Evolutionary conservation across 2,329 filamentous ascomycete species (phyloP).

Genomic region (Didymella pinodella): DNA sequence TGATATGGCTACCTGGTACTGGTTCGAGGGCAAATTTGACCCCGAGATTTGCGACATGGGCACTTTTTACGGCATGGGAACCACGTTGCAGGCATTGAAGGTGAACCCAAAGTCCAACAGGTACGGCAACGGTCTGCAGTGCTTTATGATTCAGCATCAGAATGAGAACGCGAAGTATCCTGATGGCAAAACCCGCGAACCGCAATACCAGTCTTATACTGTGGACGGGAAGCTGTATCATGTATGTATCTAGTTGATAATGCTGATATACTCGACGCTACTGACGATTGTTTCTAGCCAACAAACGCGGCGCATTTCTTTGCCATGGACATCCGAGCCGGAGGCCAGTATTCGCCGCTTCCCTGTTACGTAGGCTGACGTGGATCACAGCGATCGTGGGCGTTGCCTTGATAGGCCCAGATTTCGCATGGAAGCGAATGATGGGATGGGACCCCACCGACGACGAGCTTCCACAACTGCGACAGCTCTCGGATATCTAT

Average conservation of each 20-base stretch:
- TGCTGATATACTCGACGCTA: neutral
- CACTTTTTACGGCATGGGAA: neutral
- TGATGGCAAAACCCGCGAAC: neutral
- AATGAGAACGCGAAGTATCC: neutral
- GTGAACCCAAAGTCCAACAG: neutral
- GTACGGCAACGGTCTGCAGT: neutral
- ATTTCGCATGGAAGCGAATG: neutral
- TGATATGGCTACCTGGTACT: slow-evolving; percentile 3
- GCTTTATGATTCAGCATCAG: neutral
- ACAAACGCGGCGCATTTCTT: slow-evolving; percentile 2
- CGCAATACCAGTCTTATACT: neutral
- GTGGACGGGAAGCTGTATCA: neutral
- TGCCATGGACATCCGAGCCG: neutral
- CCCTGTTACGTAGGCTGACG: neutral
- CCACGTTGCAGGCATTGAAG: neutral
- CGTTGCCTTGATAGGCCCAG: neutral
- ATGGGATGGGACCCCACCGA: neutral
- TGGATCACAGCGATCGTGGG: neutral
- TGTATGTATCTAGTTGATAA: neutral
- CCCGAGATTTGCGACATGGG: neutral
- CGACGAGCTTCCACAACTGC: slow-evolving; percentile 29
- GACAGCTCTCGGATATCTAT: slow-evolving; percentile 27
- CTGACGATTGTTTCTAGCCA: neutral
- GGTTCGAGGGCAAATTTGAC: neutral
- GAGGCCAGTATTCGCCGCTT: neutral